phyloP scores from a whole-genome alignment of 1,284 basidiomycete species.

The Ustilago esculenta region DNA sequence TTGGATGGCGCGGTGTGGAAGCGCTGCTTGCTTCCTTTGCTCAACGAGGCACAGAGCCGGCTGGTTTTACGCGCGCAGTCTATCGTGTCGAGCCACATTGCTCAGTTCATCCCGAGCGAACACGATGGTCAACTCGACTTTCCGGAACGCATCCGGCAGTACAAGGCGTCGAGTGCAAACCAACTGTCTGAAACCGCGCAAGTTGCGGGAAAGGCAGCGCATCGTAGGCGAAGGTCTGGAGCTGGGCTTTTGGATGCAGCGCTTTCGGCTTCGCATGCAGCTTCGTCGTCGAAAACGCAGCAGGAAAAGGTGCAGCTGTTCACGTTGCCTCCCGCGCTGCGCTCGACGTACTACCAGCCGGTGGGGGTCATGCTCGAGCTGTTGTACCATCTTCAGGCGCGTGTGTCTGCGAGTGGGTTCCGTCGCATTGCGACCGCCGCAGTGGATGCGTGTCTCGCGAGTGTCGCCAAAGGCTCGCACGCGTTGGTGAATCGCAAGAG shows the following conservation, averaged over 20 bases:
- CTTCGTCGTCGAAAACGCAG: constrained; percentile 20
- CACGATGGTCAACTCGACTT: constrained; percentile 38
- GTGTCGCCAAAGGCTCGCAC: constrained; percentile 17
- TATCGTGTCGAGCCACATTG: constrained; percentile 26
- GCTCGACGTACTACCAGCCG: constrained; percentile 37
- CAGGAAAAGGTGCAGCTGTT: constrained; percentile 43
- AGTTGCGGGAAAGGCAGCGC: not conserved
- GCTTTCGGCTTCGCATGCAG: constrained; percentile 22
- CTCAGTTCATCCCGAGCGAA: constrained; percentile 25
- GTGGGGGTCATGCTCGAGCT: constrained; percentile 28
- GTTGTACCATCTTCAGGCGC: constrained; percentile 37
- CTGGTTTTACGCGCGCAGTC: constrained; percentile 30
- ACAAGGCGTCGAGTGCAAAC: constrained; percentile 5
- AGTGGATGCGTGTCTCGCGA: constrained; percentile 23
- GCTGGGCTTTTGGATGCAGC: constrained; percentile 48
- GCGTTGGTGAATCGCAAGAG: constrained; percentile 18
- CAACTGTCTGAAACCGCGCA: not conserved
- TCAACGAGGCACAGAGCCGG: constrained; percentile 31
- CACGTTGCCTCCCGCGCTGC: constrained; percentile 7
- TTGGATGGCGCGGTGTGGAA: not conserved
- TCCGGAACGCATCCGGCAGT: constrained; percentile 21
- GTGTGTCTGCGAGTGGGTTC: constrained; percentile 19
- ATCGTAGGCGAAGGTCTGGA: constrained; percentile 42
- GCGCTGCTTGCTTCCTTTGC: constrained; percentile 16
- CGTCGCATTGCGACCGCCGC: constrained; percentile 17